Evolutionary conservation across 139 green algal genomes (phyloP).

Genomic region (Deuterostichococcus epilithicus): DNA sequence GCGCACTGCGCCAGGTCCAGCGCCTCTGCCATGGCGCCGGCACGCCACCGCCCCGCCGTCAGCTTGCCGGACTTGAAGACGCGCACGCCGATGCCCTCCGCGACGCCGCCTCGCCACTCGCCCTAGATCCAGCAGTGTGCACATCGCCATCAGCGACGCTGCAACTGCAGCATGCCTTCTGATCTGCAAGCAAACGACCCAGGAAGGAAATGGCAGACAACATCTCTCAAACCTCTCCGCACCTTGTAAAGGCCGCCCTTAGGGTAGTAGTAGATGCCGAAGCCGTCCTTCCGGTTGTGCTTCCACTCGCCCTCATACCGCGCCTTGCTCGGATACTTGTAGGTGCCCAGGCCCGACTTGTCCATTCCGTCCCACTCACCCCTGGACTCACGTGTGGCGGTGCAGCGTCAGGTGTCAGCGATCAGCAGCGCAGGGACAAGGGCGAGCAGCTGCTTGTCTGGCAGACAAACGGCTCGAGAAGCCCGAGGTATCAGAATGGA

Average conservation of each 20-base stretch:
- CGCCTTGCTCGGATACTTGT: slow-evolving; percentile 67
- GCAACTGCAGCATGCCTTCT: background rate
- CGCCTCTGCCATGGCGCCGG: slow-evolving; percentile 44
- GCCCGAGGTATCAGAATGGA: too few relatives aligned
- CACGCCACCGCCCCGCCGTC: slow-evolving; percentile 59
- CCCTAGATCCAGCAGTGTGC: slow-evolving; percentile 79
- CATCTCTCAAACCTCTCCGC: background rate
- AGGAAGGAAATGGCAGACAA: background rate
- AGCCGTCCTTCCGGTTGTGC: slow-evolving; percentile 69
- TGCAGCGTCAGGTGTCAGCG: too few relatives aligned
- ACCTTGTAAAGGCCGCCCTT: slow-evolving; percentile 37
- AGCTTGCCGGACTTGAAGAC: slow-evolving; percentile 24
- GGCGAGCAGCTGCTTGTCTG: too few relatives aligned
- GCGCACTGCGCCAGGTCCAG: slow-evolving; percentile 69
- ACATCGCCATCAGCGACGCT: background rate
- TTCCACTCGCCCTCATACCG: slow-evolving; percentile 79
- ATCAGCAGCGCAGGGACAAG: too few relatives aligned
- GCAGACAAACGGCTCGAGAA: too few relatives aligned
- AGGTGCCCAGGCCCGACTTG: slow-evolving; percentile 75
- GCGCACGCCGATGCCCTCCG: slow-evolving; percentile 64
- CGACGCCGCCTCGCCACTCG: slow-evolving; percentile 65
- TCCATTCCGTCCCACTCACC: slow-evolving; percentile 68
- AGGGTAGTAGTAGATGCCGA: slow-evolving; percentile 75
- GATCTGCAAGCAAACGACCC: background rate
- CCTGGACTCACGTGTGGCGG: slow-evolving; percentile 4